phyloP scores from a whole-genome alignment of 163 green algal genomes.

The Prototheca stagnorum region DNA sequence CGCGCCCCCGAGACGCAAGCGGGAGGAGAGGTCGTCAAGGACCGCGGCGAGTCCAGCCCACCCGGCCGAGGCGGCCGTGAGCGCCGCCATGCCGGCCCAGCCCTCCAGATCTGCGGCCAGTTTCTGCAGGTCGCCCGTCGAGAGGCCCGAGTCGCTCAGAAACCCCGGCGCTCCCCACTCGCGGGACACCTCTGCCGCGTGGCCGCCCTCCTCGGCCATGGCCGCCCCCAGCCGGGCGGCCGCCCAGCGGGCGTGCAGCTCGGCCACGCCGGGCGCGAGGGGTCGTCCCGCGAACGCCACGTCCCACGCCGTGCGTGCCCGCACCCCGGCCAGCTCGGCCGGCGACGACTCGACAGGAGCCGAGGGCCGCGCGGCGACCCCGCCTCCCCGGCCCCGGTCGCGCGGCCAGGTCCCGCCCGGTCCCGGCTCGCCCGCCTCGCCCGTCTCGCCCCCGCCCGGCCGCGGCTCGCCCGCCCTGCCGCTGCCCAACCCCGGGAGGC shows the following conservation, averaged over 20 bases:
- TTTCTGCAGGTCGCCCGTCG: conserved; percentile 41
- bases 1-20: conserved; percentile 34
- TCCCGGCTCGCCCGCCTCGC: not conserved
- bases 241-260: conserved; percentile 33
- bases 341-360: not conserved
- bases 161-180: conserved; percentile 23
- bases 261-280: not conserved
- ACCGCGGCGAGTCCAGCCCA: conserved; percentile 47
- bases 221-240: conserved; percentile 22
- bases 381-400: too few species aligned
- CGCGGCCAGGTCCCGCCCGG: too few species aligned
- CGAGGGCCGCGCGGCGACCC: too few species aligned
- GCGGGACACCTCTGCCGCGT: conserved; percentile 16
- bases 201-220: conserved; percentile 17
- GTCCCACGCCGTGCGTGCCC: too few species aligned
- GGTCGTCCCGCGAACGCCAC: too few species aligned
- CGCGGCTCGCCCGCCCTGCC: not conserved
- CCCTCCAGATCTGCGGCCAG: conserved; percentile 39
- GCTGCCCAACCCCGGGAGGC: not conserved
- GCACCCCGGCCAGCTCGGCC: not conserved
- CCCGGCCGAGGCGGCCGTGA: conserved; percentile 26
- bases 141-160: conserved; percentile 28
- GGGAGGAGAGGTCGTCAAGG: conserved; percentile 21
- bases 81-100: conserved; percentile 42
- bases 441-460: not conserved